Percentiles rank a stretch among this genome's conserved stretches.
These are phyloP conservation scores for Epichloe aotearoae DNA, from an alignment of 2,329 filamentous ascomycete species.

Conservation along the genomic window DNA sequence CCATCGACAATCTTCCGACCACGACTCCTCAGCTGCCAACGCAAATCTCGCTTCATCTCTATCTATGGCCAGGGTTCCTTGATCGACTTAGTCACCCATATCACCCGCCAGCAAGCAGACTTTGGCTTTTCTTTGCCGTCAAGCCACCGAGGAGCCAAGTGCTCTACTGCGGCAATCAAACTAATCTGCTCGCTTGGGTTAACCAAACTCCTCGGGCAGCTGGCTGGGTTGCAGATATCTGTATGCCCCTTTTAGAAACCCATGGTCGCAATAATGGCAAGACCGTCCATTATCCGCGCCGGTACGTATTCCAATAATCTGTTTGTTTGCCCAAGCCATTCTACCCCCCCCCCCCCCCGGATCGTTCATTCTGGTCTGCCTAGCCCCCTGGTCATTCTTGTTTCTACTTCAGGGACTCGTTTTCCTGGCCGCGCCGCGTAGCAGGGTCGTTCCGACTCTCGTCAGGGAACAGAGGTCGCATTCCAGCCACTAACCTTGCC, in stretches of 20 bases:
- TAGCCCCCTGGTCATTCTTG: slow-evolving; percentile 2
- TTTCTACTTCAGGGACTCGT: slow-evolving; percentile 5
- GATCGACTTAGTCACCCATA: not conserved
- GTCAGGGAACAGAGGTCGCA: slow-evolving; percentile 8
- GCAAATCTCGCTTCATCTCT: slow-evolving; percentile 3
- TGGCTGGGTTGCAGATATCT: not conserved
- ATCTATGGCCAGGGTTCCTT: not conserved
- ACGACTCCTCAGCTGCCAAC: not conserved
- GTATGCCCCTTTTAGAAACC: not conserved
- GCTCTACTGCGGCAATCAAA: not conserved
- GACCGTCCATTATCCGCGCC: slow-evolving; percentile 46
- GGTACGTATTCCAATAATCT: slow-evolving; percentile 31
- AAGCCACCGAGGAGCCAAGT: not conserved
- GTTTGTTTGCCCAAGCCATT: not conserved
- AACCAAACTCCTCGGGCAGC: not conserved
- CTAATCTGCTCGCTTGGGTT: not conserved
- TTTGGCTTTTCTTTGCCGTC: not conserved
- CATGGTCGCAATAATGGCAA: slow-evolving; percentile 36
- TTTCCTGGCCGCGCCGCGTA: slow-evolving; percentile 5
- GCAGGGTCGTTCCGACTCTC: not conserved
- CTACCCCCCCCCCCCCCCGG: not conserved
- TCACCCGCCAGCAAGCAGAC: not conserved
- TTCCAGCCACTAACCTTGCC: slow-evolving; percentile 11
- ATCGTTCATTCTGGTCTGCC: slow-evolving; percentile 7
- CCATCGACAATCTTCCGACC: not conserved